Conservation (phyloP, 2,329 filamentous ascomycete species). For the Penicillium thymicola region DNA sequence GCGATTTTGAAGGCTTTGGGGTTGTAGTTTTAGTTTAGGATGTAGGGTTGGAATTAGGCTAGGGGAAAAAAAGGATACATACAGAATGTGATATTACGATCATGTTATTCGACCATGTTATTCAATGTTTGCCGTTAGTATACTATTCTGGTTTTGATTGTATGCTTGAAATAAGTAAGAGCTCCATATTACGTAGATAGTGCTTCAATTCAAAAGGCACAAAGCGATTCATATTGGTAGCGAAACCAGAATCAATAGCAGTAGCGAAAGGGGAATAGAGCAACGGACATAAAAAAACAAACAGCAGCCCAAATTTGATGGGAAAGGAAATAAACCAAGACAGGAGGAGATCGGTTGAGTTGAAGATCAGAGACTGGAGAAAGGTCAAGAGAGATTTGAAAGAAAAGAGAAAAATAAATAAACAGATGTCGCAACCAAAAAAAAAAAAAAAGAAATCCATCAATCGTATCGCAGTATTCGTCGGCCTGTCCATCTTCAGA, state of each 20-base stretch:
- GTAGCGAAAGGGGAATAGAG: slow-evolving; percentile 36
- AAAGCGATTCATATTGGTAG: slow-evolving; percentile 22
- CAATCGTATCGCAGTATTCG: slow-evolving; percentile 18
- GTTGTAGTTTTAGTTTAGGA: slow-evolving; percentile 6
- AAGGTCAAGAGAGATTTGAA: background rate
- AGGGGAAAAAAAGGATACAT: too few species aligned
- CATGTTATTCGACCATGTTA: background rate
- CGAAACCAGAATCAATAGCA: slow-evolving; percentile 18
- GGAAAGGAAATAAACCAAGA: slow-evolving; percentile 5
- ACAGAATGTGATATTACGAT: background rate
- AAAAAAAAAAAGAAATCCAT: slow-evolving; percentile 7
- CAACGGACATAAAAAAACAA: slow-evolving; percentile 15
- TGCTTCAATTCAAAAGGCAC: background rate
- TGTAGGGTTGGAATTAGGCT: background rate
- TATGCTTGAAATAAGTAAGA: background rate
- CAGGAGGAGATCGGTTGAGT: slow-evolving; percentile 2
- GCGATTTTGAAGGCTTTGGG: slow-evolving; percentile 40
- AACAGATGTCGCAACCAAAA: slow-evolving; percentile 10
- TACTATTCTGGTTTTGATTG: background rate
- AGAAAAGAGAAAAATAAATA: background rate
- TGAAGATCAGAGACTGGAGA: background rate
- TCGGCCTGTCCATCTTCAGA: slow-evolving; percentile 2
- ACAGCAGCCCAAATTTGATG: background rate
- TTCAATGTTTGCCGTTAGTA: background rate
- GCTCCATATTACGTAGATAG: background rate